Percentiles rank a stretch among this genome's conserved stretches.
Evolutionary conservation across 2,329 filamentous ascomycete genomes (phyloP).

Genomic region (Aspergillus cejpii): DNA sequence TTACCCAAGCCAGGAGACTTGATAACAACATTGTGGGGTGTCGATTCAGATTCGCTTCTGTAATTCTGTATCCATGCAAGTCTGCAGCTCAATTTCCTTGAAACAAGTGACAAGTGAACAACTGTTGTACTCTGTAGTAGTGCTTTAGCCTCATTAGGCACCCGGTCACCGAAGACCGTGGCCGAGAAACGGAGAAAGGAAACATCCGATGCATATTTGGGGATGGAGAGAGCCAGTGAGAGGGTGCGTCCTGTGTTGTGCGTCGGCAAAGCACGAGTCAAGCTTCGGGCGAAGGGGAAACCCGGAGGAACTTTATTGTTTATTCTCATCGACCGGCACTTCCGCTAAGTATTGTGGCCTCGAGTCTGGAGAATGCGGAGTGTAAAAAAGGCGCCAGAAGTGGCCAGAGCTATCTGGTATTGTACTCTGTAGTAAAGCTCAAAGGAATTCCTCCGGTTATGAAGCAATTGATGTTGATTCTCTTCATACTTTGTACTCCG

Average conservation of each 20-base stretch:
- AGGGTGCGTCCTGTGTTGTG: not conserved
- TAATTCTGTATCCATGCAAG: too few relatives aligned
- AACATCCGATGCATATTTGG: not conserved
- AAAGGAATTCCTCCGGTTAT: too few relatives aligned
- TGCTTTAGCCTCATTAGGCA: not conserved
- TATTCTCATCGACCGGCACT: slow-evolving; percentile 14
- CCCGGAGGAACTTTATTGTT: slow-evolving; percentile 17
- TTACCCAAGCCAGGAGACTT: not conserved
- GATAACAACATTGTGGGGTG: not conserved
- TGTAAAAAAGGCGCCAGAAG: too few relatives aligned
- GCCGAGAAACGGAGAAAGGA: not conserved
- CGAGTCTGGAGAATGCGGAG: not conserved
- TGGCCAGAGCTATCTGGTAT: too few relatives aligned
- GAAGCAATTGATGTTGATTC: too few relatives aligned
- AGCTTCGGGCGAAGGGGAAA: slow-evolving; percentile 26
- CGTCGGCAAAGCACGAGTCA: slow-evolving; percentile 6
- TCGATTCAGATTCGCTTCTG: not conserved
- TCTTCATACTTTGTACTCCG: too few relatives aligned
- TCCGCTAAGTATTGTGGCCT: not conserved
- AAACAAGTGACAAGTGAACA: too few relatives aligned
- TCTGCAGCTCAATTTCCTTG: not conserved
- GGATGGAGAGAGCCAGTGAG: not conserved
- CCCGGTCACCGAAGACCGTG: not conserved
- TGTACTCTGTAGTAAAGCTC: too few relatives aligned
- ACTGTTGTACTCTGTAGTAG: too few relatives aligned